Evolutionary conservation across 805 yeast genomes (phyloP).

Genomic region (Priceomyces carsonii): DNA sequence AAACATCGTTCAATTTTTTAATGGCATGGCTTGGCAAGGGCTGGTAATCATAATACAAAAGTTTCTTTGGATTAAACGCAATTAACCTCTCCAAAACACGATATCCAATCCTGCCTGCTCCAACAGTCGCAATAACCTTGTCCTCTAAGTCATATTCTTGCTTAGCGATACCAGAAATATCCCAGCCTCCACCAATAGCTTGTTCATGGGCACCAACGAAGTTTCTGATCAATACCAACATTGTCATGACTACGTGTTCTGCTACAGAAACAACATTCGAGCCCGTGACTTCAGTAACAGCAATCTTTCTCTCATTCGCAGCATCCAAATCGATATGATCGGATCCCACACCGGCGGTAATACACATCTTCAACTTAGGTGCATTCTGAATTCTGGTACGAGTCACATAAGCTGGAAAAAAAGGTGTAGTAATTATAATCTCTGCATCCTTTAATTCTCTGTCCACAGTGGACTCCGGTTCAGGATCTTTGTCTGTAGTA

Average conservation of each 20-base stretch:
- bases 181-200: constrained; percentile 64
- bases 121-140: constrained; percentile 77
- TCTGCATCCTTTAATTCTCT: constrained; percentile 70
- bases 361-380: constrained; percentile 64
- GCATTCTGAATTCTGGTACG: constrained; percentile 67
- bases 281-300: constrained; percentile 81
- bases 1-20: constrained; percentile 36
- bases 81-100: constrained; percentile 69
- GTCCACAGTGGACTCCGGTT: constrained; percentile 58
- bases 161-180: constrained; percentile 74
- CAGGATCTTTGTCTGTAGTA: constrained; percentile 68
- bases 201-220: constrained; percentile 78
- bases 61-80: constrained; percentile 73
- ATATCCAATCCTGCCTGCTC: constrained; percentile 81
- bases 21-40: constrained; percentile 55
- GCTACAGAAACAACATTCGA: constrained; percentile 81
- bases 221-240: constrained; percentile 69
- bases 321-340: constrained; percentile 77
- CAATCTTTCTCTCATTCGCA: constrained; percentile 60
- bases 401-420: constrained; percentile 78
- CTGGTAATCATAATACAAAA: constrained; percentile 76
- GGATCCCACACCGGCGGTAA: constrained; percentile 86
- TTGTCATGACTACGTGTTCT: constrained; percentile 77
- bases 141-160: constrained; percentile 75
- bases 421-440: constrained; percentile 77